phyloP scores from a whole-genome alignment of 257 asterid species.

The Parsonsia alboflavescens region DNA sequence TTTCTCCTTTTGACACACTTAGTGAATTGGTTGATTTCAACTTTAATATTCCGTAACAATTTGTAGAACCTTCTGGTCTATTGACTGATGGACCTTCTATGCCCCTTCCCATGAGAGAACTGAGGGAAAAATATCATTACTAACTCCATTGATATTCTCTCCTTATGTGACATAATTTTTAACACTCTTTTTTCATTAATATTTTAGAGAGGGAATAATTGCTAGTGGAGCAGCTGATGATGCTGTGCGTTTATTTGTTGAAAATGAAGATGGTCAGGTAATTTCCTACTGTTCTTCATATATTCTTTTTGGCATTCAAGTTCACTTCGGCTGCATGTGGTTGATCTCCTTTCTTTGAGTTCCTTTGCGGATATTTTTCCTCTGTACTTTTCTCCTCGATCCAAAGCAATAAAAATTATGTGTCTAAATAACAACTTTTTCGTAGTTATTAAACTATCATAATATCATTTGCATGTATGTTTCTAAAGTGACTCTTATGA shows the following conservation, averaged over 20 bases:
- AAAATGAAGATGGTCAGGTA: constrained; percentile 62
- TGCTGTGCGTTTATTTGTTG: constrained; percentile 80
- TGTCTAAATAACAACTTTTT: background rate
- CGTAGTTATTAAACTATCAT: too few relatives aligned
- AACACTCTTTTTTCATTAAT: background rate
- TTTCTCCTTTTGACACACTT: background rate
- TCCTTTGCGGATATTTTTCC: background rate
- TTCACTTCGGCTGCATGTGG: background rate
- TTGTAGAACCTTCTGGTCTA: background rate
- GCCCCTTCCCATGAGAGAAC: background rate
- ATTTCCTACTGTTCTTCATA: background rate
- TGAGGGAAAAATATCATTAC: background rate
- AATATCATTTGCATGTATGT: background rate
- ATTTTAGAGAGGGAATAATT: constrained; percentile 68
- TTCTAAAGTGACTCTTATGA: background rate
- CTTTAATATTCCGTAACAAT: background rate
- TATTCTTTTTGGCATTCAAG: constrained; percentile 7
- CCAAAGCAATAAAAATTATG: background rate
- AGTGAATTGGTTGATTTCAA: background rate
- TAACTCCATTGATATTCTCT: background rate
- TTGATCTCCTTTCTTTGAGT: background rate
- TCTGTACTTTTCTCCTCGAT: too few relatives aligned
- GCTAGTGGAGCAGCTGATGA: constrained; percentile 89
- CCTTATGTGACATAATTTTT: background rate
- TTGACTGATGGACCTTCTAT: background rate